Percentiles rank a stretch among this genome's conserved stretches.
phyloP scores from a whole-genome alignment of 2,329 filamentous ascomycete genomes.

The Colletotrichum musae region DNA sequence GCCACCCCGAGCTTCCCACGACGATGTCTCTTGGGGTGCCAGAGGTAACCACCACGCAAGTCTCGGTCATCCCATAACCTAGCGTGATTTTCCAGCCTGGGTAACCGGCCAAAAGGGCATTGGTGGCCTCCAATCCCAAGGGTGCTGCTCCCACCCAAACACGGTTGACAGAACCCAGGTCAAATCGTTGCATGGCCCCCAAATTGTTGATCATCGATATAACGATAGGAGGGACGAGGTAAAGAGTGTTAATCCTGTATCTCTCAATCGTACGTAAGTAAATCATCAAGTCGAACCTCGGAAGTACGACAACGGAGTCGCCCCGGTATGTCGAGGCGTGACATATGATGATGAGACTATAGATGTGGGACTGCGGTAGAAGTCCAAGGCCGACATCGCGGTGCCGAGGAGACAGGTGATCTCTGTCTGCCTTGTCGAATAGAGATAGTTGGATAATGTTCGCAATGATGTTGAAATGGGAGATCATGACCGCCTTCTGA shows the following conservation, averaged over 20 bases:
- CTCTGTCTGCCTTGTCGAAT: slow-evolving; percentile 57
- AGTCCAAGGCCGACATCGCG: slow-evolving; percentile 71
- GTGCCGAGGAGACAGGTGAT: slow-evolving; percentile 52
- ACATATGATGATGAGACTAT: slow-evolving; percentile 80
- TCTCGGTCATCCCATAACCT: neutral
- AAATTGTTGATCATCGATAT: neutral
- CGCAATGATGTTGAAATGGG: slow-evolving; percentile 83
- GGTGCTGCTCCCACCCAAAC: neutral
- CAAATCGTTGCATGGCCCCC: neutral
- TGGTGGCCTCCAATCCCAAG: neutral
- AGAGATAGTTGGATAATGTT: slow-evolving; percentile 76
- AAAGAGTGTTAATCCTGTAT: slow-evolving; percentile 78
- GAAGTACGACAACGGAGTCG: slow-evolving; percentile 80
- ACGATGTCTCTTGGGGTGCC: slow-evolving; percentile 67
- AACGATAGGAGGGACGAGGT: slow-evolving; percentile 65
- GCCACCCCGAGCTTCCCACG: slow-evolving; percentile 77
- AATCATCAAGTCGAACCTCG: slow-evolving; percentile 80
- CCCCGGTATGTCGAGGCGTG: slow-evolving; percentile 78
- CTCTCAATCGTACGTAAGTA: slow-evolving; percentile 76
- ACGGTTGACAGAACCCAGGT: slow-evolving; percentile 67
- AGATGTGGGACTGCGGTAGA: slow-evolving; percentile 88
- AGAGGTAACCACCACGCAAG: neutral
- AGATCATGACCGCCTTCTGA: slow-evolving; percentile 88
- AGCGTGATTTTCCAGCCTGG: neutral
- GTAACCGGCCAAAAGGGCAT: neutral